phyloP scores from a whole-genome alignment of 495 filamentous ascomycete species.

The Corynascus novoguineensis region DNA sequence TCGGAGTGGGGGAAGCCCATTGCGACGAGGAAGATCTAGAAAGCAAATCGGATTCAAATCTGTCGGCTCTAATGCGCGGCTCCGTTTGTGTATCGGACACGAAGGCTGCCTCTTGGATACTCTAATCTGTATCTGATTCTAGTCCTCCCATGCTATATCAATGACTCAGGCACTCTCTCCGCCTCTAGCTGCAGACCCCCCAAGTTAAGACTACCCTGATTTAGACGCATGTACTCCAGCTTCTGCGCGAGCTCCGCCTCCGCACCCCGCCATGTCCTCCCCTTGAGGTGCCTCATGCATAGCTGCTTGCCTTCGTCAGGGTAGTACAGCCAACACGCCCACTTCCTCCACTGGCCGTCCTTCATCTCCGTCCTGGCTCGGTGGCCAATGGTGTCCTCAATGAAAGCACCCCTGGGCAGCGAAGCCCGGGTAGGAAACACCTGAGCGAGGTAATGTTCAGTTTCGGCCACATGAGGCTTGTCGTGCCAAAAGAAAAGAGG shows the following conservation, averaged over 20 bases:
- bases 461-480: slow-evolving; percentile 43
- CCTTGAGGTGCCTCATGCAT: slow-evolving; percentile 41
- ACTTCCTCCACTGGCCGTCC: slow-evolving; percentile 38
- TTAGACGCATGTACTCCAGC: slow-evolving; percentile 27
- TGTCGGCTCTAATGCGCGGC: background rate
- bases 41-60: background rate
- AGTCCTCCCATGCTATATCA: background rate
- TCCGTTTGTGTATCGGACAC: too few species aligned
- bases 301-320: slow-evolving; percentile 36
- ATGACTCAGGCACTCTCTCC: background rate
- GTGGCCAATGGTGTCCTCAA: slow-evolving; percentile 44
- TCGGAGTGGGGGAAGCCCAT: slow-evolving; percentile 28
- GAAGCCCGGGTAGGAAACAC: slow-evolving; percentile 39
- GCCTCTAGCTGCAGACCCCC: background rate
- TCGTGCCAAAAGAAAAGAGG: slow-evolving; percentile 49
- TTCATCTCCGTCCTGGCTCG: slow-evolving; percentile 46
- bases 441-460: slow-evolving; percentile 38
- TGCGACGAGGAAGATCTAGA: slow-evolving; percentile 23
- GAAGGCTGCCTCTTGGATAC: too few species aligned
- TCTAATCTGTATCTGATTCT: too few species aligned
- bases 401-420: slow-evolving; percentile 40
- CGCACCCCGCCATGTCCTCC: slow-evolving; percentile 38
- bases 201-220: background rate
- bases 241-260: slow-evolving; percentile 28
- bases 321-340: slow-evolving; percentile 47